Base-by-base conservation (phyloP, 2,329 filamentous ascomycete species). In the Eurotiales sp. region DNA sequence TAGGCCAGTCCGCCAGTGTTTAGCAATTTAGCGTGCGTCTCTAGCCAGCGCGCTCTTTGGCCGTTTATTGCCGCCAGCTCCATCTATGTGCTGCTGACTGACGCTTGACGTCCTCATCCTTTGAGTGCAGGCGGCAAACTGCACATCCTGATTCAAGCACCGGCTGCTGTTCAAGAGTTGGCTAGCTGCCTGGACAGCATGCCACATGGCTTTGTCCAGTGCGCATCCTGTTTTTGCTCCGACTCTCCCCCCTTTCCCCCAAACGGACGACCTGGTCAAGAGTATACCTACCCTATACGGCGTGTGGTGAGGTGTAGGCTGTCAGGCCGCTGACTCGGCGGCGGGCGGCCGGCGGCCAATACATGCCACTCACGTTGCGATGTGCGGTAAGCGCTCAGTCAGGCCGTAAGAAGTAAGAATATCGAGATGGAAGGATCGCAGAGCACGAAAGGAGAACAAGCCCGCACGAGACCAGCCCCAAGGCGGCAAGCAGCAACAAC, bases 31-130 rank as follows among this genome's bases (percentile, higher is more conserved):
- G 46, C 46, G 46, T 49, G 46, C 46, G 42, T 49, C n/a, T n/a
- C 14, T 48, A 48, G 44, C 44, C 30, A 36, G 34, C 34, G 34
- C 34, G 34, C n/a, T n/a, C 61, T 45, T 22, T 59, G 60, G 55
- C 58, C 64, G 62, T 68, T 62, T 67, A 58, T 62, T 61, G 64
- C 62, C 58, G 60, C 57, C 61, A 59, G 54, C 57, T 64, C 64
- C 61, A 60, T 59, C 59, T 61, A 59, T 59, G 60, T 58, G 55
- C 58, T 62, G 55, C 58, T 48, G 54, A 55, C 53, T 50, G 57
- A 22, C 10, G 32, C 34, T 19, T 47, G 39, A 22, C 30, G 19
- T 42, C 27, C 23, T 27, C 30, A 3, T 27, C 25, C 25, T 27
- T 27, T n/a, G n/a, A 14, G n/a, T 10, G 34, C 34, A 5, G 34